These are phyloP conservation scores for Gautieria morchelliformis DNA, from an alignment of 768 basidiomycete species.

Conservation along the genomic window DNA sequence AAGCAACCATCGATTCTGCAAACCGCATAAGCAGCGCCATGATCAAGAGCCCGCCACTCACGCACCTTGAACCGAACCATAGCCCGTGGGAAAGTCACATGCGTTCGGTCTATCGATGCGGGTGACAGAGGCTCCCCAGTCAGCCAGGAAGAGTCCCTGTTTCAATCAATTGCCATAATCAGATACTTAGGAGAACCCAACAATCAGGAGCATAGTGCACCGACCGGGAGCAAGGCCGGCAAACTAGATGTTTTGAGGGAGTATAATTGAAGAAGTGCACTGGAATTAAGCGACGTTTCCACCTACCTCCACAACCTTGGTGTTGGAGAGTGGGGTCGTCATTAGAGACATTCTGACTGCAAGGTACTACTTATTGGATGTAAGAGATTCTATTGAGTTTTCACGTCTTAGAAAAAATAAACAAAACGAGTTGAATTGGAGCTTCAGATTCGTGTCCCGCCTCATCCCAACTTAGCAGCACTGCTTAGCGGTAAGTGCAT, in stretches of 20 bases:
- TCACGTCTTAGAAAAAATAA: too few species aligned
- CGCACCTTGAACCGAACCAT: constrained; percentile 76
- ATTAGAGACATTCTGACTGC: not conserved
- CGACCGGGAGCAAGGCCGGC: constrained; percentile 78
- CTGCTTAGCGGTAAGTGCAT: too few species aligned
- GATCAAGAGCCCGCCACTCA: constrained; percentile 8
- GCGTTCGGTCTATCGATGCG: constrained; percentile 76
- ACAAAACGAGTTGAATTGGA: too few species aligned
- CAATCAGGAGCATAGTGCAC: constrained; percentile 7
- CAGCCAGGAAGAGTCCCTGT: constrained; percentile 56
- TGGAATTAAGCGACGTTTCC: not conserved
- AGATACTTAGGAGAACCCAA: not conserved
- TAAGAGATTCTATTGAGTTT: too few species aligned
- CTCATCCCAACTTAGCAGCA: too few species aligned
- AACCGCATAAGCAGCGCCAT: not conserved
- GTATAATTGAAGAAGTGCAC: not conserved
- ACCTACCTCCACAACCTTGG: constrained; percentile 15
- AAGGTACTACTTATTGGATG: too few species aligned
- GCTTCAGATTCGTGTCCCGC: too few species aligned
- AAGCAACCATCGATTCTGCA: constrained; percentile 80
- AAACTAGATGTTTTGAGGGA: constrained; percentile 38
- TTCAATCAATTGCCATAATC: not conserved
- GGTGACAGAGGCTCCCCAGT: constrained; percentile 69
- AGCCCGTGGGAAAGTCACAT: too few species aligned
- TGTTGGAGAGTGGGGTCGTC: constrained; percentile 6